Evolutionary conservation across 805 yeast species (phyloP), one percentile per base, ranked within the genome.

Genomic region (Wickerhamiella cacticola): DNA sequence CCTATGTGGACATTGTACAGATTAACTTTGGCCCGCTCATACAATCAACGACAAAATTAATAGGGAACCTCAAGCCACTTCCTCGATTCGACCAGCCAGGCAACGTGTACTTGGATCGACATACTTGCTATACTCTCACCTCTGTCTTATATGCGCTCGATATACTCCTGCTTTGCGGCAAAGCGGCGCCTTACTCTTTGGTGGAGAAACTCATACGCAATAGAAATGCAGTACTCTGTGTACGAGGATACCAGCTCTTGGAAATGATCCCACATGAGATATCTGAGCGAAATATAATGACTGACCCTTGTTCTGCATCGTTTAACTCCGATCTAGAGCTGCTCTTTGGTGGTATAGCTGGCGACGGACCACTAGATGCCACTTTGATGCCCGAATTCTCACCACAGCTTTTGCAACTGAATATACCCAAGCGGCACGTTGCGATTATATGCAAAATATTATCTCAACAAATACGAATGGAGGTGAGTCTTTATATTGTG

Each of bases 301-400:
- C 42, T 3, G 42, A 23, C n/a, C 9, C 29, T 2, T 21, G 29
- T n/a, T 15, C 19, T 3, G 29, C 29, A 15, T 23, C 29, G 21
- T 16, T 24, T 21, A 23, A 31, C 4, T 33, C 28, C 9, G 33
- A 23, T 4, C 3, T 43, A 10, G 46, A 43, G 33, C 23, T 43
- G 29, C 39, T 43, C 10, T 43, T 43, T 33, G 46, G 40, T 39
- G 42, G 42, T 8, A 9, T 39, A 3, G 12, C 9, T 4, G 42
- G 10, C 24, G 42, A 39, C 8, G 8, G 24, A 15, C 42, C 42
- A 23, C 29, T 39, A 6, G 42, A 39, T 39, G 42, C 42, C 16
- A 39, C 29, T 5, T 13, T 13, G 24, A 22, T 39, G 3, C 19
- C 29, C 7, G 28, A 19, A 10, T 39, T 7, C 24, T 39, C 42